Evolutionary conservation across 768 basidiomycete genomes (phyloP).

Genomic region (Leccinum ochraceum): DNA sequence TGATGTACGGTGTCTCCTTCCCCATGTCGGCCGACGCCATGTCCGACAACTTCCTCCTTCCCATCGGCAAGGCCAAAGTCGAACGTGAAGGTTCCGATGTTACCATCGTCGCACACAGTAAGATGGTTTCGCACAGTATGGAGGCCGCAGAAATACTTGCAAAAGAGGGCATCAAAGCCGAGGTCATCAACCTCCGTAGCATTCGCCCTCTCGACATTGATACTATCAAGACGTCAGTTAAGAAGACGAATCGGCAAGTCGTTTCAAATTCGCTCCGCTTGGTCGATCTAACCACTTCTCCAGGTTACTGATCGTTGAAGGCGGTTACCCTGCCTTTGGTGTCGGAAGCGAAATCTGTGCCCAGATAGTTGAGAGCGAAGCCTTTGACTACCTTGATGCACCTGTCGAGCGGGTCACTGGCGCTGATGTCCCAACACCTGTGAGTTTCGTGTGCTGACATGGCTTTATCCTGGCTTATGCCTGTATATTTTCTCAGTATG

Average conservation of each 20-base stretch:
- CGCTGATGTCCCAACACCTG: constrained; percentile 96
- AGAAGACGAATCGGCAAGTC: constrained; percentile 77
- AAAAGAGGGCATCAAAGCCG: constrained; percentile 96
- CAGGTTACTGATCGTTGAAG: constrained; percentile 92
- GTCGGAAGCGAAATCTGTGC: constrained; percentile 99
- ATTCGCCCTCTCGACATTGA: constrained; percentile 98
- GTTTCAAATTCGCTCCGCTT: background rate
- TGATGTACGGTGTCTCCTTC: constrained; percentile 97
- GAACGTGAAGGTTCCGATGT: constrained; percentile 92
- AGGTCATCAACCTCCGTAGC: constrained; percentile 95
- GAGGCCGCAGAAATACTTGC: constrained; percentile 93
- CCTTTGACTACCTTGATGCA: constrained; percentile 98
- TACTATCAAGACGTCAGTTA: constrained; percentile 77
- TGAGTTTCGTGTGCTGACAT: constrained; percentile 40
- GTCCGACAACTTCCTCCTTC: constrained; percentile 92
- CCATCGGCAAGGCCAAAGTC: constrained; percentile 97
- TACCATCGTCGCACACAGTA: constrained; percentile 96
- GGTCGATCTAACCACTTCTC: constrained; percentile 2
- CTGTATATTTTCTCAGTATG: constrained; percentile 61
- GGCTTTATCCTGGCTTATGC: constrained; percentile 12
- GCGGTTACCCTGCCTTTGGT: constrained; percentile 98
- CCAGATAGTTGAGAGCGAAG: constrained; percentile 95
- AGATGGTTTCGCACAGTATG: constrained; percentile 94
- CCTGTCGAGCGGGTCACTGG: constrained; percentile 98
- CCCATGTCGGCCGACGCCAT: constrained; percentile 94